Base-by-base conservation (phyloP, 805 yeast genomes). In the Middelhovenomyces tepae region DNA sequence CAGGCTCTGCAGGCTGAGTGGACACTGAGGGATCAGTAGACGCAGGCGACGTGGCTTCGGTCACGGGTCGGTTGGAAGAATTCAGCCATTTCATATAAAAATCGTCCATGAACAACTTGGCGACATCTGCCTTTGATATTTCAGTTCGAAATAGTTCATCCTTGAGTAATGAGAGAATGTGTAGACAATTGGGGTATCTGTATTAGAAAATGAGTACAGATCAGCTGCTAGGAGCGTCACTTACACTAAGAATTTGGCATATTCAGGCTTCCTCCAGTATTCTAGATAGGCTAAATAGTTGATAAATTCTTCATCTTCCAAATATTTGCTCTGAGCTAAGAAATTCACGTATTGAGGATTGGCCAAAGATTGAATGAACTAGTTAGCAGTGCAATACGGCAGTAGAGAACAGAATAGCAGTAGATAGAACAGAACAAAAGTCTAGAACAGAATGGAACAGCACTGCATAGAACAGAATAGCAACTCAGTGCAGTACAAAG, bases 311-410 rank as follows among this genome's bases (percentile, higher is more conserved):
- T 69, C 75, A 47, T 81, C 78, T 46, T 79, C 78, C 8, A 87
- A 62, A 50, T 76, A 76, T 37, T 77, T 76, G 45, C 77, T 81
- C 56, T 87, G 95, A 2, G 95, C 95, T 16, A 89, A 64, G 48
- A 75, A 86, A 43, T 84, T 78, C 36, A 89, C 67, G 51, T 87
- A 89, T 54, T 80, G 94, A 28, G 89, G 75, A 55, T 89, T 91
- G 2, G 95, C 84, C 21, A 89, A 65, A 10, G 94, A 78, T 58
- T 89, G 97, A 3, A 89, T 93, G 58, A 89, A 89, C 71, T 82
- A 37, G 9, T 11, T 18, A 22, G 22, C 31, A 32, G 31, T 3
- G 18, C n/a, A 22, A 18, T 19, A 10, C 16, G 21, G 16, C 27
- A 18, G 21, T 11, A 9, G 14, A 13, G 16, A 6, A 18, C 11